Evolutionary conservation across 169 alveolate genomes (phyloP), one percentile per base, ranked within the genome.

Genomic region (Cardiosporidium cionae): DNA sequence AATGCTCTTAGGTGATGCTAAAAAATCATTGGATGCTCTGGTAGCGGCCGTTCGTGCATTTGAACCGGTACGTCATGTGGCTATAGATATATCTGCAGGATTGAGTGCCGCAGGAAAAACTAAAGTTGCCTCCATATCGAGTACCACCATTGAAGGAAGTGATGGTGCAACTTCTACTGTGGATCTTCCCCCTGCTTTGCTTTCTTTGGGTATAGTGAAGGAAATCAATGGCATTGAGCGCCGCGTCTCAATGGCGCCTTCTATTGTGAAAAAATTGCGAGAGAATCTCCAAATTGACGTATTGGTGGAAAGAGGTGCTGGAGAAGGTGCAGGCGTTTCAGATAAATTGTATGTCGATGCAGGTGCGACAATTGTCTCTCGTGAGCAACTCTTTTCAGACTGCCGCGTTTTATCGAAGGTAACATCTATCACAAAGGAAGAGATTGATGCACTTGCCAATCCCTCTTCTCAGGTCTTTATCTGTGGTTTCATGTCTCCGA

Each of bases 1-100:
- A 66, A 89, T 92, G 94, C 84, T 90, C 22, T 83, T 87, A 63
- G 96, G 95, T 2, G 88, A 85, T 70, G 96, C 94, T 27, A 89
- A 88, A 72, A 82, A 77, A 67, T 64, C 84, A 23, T 65, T 84
- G 7, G 71, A 74, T 63, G 84, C 76, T 65, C 67, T 84, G 62
- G 53, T 76, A 35, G 76, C 78, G 58, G 63, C 66, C 58, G 22
- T 82, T 28, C 74, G 76, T 44, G 78, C 63, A 44, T 54, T 74
- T 62, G 74, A 52, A 6, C 5, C 6, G 70, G 22, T 0, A 3
- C 16, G 22, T 9, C 6, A 0, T 25, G 71, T 25, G 31, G 58
- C n/a, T 16, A n/a, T 44, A n/a, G 58, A 44, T n/a, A 44, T 44
- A 16, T n/a, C n/a, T n/a, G n/a, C n/a, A n/a, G n/a, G n/a, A n/a